Evolutionary conservation across 805 yeast species (phyloP).

Genomic region (Cyberlindnera suaveolens): DNA sequence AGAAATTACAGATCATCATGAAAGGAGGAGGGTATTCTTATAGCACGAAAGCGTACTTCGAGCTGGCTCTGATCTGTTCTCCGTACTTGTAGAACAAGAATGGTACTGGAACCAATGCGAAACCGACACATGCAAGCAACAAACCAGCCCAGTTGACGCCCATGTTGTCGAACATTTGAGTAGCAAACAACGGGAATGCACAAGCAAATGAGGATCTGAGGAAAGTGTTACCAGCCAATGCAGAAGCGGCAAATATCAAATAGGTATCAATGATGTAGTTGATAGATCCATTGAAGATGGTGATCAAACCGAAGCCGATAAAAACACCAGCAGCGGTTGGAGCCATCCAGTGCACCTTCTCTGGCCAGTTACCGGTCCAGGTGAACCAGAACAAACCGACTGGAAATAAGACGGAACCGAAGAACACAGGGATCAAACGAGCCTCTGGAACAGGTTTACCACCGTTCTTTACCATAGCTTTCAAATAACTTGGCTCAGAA

Average conservation of each 20-base stretch:
- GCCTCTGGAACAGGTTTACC: slow-evolving; percentile 71
- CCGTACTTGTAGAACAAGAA: slow-evolving; percentile 58
- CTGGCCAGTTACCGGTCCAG: slow-evolving; percentile 78
- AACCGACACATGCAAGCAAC: slow-evolving; percentile 55
- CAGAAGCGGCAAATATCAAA: slow-evolving; percentile 69
- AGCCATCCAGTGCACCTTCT: slow-evolving; percentile 73
- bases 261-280: slow-evolving; percentile 72
- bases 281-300: slow-evolving; percentile 62
- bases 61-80: slow-evolving; percentile 43
- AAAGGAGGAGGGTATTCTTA: background rate
- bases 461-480: slow-evolving; percentile 42
- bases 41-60: slow-evolving; percentile 47
- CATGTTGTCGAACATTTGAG: slow-evolving; percentile 61
- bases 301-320: slow-evolving; percentile 61
- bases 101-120: slow-evolving; percentile 60
- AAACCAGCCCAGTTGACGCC: slow-evolving; percentile 79
- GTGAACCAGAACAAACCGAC: slow-evolving; percentile 80
- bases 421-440: slow-evolving; percentile 69
- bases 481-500: slow-evolving; percentile 46
- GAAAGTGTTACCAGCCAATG: slow-evolving; percentile 67
- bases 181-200: slow-evolving; percentile 66
- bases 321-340: slow-evolving; percentile 63
- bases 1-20: background rate
- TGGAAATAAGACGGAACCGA: slow-evolving; percentile 66
- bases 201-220: slow-evolving; percentile 65